Conservation (phyloP, 148 eudicot species). For the Chenopodium suecicum region DNA sequence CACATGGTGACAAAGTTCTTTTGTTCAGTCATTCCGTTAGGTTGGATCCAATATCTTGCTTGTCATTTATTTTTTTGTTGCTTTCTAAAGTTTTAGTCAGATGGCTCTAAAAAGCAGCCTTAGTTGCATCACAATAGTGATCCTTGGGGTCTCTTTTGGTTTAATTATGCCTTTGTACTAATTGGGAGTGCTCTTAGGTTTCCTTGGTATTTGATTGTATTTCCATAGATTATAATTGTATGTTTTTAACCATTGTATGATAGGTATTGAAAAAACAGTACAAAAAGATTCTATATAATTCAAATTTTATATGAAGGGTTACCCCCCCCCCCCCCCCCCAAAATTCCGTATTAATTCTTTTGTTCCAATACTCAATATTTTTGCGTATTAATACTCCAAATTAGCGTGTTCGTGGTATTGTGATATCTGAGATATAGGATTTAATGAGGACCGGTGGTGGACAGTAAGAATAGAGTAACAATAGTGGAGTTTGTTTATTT, state of each 20-base stretch:
- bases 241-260: no score
- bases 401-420: no score
- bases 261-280: not conserved
- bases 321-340: no score
- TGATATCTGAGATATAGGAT: no score
- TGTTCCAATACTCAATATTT: no score
- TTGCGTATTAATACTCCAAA: no score
- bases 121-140: not conserved
- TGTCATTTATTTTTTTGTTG: not conserved
- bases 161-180: not conserved
- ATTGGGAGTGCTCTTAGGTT: not conserved
- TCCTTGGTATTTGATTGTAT: not conserved
- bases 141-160: not conserved
- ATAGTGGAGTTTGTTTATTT: no score
- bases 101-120: not conserved
- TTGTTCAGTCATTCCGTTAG: conserved; percentile 94
- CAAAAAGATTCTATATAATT: not conserved
- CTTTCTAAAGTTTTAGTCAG: not conserved
- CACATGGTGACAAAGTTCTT: conserved; percentile 86
- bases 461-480: no score
- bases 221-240: not conserved
- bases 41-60: conserved; percentile 35
- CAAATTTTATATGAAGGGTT: not conserved
- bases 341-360: no score
- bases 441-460: no score